Evolutionary conservation across 176 grass and related monocot species (phyloP).

Genomic region (Carex pumila): DNA sequence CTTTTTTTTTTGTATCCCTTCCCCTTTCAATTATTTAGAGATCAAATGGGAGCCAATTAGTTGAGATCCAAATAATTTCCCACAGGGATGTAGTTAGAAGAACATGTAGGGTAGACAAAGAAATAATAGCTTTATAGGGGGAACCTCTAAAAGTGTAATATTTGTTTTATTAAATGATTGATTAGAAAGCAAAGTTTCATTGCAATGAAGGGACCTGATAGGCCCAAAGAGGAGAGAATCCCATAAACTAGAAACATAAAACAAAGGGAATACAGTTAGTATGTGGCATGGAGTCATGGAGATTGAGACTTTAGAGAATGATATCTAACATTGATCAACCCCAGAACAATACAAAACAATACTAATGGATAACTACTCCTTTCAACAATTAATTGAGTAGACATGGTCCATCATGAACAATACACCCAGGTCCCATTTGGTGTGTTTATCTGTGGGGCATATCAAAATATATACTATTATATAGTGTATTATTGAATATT

Average conservation of each 20-base stretch:
- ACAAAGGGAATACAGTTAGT: background rate
- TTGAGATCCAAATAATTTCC: background rate
- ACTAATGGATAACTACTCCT: background rate
- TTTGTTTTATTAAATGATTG: conserved; percentile 13
- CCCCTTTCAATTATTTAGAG: background rate
- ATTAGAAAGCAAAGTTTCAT: background rate
- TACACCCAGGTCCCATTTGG: background rate
- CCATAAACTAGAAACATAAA: background rate
- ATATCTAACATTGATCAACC: background rate
- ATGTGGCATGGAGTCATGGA: background rate
- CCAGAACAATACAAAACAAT: background rate
- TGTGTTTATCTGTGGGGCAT: no score
- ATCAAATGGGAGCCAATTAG: background rate
- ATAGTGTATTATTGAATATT: no score
- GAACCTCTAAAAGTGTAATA: conserved; percentile 18
- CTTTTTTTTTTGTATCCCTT: background rate
- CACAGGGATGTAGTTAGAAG: background rate
- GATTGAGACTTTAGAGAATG: background rate
- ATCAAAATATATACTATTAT: no score
- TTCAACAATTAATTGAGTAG: background rate
- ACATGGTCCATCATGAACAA: background rate
- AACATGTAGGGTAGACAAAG: conserved; percentile 14
- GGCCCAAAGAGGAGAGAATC: background rate
- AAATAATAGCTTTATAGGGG: conserved; percentile 8
- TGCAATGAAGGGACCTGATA: background rate